Evolutionary conservation across 192 early-diverging fungal species (phyloP).

Genomic region (Oehlia diaphana): DNA sequence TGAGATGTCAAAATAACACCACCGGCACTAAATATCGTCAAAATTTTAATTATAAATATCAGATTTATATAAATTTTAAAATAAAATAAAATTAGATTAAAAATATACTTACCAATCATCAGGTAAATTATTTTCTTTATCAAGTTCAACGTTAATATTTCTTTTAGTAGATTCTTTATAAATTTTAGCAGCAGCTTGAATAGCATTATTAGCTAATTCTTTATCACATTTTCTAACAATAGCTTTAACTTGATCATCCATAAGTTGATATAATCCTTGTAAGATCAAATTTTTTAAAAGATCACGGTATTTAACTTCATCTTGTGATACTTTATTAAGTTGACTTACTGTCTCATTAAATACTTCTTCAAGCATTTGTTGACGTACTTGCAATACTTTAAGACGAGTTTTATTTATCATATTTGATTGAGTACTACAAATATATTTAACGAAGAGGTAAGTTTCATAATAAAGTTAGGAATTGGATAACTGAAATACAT

Average conservation of each 20-base stretch:
- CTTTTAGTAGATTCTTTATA: constrained; percentile 60
- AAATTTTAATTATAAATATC: background rate
- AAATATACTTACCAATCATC: constrained; percentile 51
- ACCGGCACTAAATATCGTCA: constrained; percentile 65
- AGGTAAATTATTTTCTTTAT: constrained; percentile 65
- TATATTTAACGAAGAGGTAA: background rate
- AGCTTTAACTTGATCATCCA: constrained; percentile 75
- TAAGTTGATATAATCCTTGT: constrained; percentile 85
- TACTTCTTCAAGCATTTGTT: constrained; percentile 82
- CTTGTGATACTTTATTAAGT: constrained; percentile 59
- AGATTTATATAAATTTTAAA: no score
- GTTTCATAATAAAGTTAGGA: background rate
- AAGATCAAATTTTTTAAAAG: constrained; percentile 74
- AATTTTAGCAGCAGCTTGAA: constrained; percentile 46
- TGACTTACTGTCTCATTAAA: constrained; percentile 68
- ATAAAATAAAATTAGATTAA: background rate
- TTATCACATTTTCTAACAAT: constrained; percentile 73
- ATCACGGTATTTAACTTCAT: constrained; percentile 59
- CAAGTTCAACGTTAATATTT: constrained; percentile 52
- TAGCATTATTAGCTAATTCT: constrained; percentile 56
- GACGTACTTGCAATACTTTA: constrained; percentile 82
- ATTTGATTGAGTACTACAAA: constrained; percentile 83
- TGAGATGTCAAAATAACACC: constrained; percentile 81
- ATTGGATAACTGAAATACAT: background rate
- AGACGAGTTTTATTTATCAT: constrained; percentile 96